Conservation (phyloP, 306 rosid genomes). For the Gleditsia sinensis region DNA sequence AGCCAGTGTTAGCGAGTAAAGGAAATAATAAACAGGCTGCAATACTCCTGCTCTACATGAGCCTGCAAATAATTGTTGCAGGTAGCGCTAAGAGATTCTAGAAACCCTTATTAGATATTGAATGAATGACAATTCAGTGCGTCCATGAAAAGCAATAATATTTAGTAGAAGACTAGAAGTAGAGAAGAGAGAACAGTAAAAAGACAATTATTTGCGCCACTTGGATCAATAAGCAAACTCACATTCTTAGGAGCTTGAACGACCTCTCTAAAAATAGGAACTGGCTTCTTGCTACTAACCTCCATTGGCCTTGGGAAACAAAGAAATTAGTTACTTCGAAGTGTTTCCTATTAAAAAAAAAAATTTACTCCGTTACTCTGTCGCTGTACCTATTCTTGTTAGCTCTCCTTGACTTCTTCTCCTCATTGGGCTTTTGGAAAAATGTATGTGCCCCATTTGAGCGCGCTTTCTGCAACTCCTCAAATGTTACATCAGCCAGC, state of each 20-base stretch:
- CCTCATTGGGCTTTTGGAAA: conserved; percentile 44
- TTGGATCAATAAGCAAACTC: conserved; percentile 17
- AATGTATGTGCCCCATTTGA: conserved; percentile 63
- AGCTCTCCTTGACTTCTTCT: conserved; percentile 56
- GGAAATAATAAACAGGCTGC: conserved; percentile 12
- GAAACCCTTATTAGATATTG: not conserved
- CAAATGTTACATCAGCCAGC: conserved; percentile 83
- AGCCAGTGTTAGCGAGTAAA: not conserved
- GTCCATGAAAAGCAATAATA: not conserved
- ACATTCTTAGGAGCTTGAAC: conserved; percentile 85
- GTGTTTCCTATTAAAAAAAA: not conserved
- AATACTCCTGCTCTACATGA: not conserved
- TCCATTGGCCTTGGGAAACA: conserved; percentile 80
- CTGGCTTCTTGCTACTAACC: conserved; percentile 82
- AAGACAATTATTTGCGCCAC: not conserved
- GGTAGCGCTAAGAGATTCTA: not conserved
- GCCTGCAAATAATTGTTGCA: not conserved
- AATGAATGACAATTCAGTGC: not conserved
- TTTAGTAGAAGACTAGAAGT: conserved; percentile 12
- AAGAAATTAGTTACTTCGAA: conserved; percentile 25
- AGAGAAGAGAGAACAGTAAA: not conserved
- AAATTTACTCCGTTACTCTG: not conserved
- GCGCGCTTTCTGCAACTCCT: conserved; percentile 83
- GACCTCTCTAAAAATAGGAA: conserved; percentile 68
- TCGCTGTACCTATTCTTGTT: conserved; percentile 78